Evolutionary conservation across 2,329 filamentous ascomycete species (phyloP), one percentile per base, ranked within the genome.

Genomic region (Talaromyces sp.): DNA sequence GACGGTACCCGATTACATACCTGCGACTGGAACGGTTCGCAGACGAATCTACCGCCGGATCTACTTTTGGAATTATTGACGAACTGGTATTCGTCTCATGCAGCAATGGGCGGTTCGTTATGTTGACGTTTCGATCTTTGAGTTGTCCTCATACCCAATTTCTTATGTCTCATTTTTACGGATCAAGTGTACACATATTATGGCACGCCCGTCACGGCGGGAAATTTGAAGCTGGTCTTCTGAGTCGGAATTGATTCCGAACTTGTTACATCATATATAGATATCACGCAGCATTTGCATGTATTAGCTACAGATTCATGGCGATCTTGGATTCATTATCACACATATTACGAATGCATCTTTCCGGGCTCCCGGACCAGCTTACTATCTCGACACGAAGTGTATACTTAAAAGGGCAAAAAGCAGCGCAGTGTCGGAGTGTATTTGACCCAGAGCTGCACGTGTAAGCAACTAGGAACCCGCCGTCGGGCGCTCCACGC

Each of bases 151-250:
- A 19, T 34, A 40, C 22, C 36, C n/a, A 22, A 58, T 27, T 11
- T 43, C 34, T 27, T 31, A 11, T 45, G 36, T 59, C 22, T 45
- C 25, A 5, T 43, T 27, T 58, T 27, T n/a, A 45, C 36, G 19
- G 38, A 27, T 17, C 19, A 45, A 45, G 36, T 63, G 61, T 63
- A 63, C 54, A 63, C 40, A 63, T 63, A 63, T 58, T 43, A 53
- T 43, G 51, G 51, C 51, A 63, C 34, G 19, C 51, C 31, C 34
- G 19, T 54, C 22, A 38, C 31, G 25, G 22, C 17, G 36, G 38
- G 38, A 38, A 45, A 63, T 17, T 25, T 45, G 61, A 58, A 63
- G 61, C 61, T 63, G 61, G 61, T 47, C 61, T 63, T 63, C 36
- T 47, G 49, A 56, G 13, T 40, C 49, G 49, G 51, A 58, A 34